A percentile compares a stretch with the other conserved stretches of the same genome.
phyloP scores from a whole-genome alignment of 495 filamentous ascomycete species.

The Aspergillus nanangensis region DNA sequence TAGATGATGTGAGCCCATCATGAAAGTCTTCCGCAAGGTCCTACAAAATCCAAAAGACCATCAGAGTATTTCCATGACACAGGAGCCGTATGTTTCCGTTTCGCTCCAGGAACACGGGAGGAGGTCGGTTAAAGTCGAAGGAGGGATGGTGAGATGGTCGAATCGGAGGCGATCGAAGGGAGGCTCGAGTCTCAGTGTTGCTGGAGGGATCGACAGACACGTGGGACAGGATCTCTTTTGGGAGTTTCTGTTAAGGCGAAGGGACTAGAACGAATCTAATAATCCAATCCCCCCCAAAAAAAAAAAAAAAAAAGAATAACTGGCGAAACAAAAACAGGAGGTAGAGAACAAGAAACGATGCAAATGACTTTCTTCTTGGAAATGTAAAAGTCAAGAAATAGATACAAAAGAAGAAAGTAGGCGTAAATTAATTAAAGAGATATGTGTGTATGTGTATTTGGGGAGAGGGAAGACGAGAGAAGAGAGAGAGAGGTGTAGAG shows the following conservation, averaged over 20 bases:
- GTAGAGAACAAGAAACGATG: neutral
- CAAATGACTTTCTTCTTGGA: conserved; percentile 6
- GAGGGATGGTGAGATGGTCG: neutral
- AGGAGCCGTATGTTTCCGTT: conserved; percentile 9
- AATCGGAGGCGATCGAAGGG: conserved; percentile 6
- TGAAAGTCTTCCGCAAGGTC: conserved; percentile 19
- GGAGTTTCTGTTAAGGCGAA: conserved; percentile 5
- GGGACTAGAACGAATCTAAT: conserved; percentile 8
- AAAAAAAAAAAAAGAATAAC: conserved; percentile 1
- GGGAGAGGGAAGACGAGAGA: conserved; percentile 14
- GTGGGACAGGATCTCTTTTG: conserved; percentile 3
- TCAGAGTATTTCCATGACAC: conserved; percentile 44
- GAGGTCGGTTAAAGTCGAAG: neutral
- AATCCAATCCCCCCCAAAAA: neutral
- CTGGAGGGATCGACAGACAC: conserved; percentile 14
- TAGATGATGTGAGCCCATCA: conserved; percentile 32
- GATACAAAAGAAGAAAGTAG: conserved; percentile 15
- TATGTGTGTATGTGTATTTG: conserved; percentile 11
- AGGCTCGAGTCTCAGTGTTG: conserved; percentile 3
- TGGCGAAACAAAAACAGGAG: conserved; percentile 3
- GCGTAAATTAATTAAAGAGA: conserved; percentile 14
- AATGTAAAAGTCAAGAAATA: conserved; percentile 3
- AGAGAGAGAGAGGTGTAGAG: conserved; percentile 18
- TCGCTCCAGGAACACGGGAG: conserved; percentile 4
- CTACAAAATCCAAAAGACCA: conserved; percentile 14